Evolutionary conservation across 805 yeast species (phyloP), one percentile per base, ranked within the genome.

Genomic region (Metschnikowia colocasiae): DNA sequence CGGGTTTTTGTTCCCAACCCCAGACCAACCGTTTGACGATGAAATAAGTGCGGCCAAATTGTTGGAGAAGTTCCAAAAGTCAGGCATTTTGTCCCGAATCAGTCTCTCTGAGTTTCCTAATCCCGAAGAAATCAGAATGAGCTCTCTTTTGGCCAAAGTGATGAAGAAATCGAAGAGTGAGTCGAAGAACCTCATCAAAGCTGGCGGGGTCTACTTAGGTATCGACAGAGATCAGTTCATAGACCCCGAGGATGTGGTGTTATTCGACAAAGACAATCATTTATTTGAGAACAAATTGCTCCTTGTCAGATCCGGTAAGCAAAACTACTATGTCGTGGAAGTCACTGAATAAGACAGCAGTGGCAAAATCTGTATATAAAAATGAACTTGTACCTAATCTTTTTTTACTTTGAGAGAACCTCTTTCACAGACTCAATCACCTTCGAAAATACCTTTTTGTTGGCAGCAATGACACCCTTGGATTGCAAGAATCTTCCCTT

Each of bases 391-490:
- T 8, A 41, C n/a, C 15, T 32, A 22, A 13, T 31, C 7, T 15
- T 3, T 13, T 6, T 15, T 13, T 13, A 35, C 12, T 33, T 16
- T 5, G 22, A 40, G 42, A 66, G 61, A 7, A 66, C 70, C 19
- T 54, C 54, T 23, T 48, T 45, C 3, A 82, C 80, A 3, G 82
- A 76, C 10, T 60, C 61, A 33, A 83, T 74, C 2, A 84, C 83
- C 16, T 63, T 56, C 6, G 65, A 57, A 56, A 80, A 83, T 12
- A 83, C 63, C 9, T 65, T 67, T 32, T 63, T 65, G 43, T 77
- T 69, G 6, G 94, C 83, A 7, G 98, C 99, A 61, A 94, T 83
- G n/a, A 94, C 91, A 40, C 99, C 99, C 67, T 88, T 85, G 49
- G 95, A 87, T 45, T 75, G 62, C 53, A 94, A 76, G 31, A 81